Base-by-base conservation (phyloP, 768 basidiomycete genomes). In the Glaciozyma antarctica region DNA sequence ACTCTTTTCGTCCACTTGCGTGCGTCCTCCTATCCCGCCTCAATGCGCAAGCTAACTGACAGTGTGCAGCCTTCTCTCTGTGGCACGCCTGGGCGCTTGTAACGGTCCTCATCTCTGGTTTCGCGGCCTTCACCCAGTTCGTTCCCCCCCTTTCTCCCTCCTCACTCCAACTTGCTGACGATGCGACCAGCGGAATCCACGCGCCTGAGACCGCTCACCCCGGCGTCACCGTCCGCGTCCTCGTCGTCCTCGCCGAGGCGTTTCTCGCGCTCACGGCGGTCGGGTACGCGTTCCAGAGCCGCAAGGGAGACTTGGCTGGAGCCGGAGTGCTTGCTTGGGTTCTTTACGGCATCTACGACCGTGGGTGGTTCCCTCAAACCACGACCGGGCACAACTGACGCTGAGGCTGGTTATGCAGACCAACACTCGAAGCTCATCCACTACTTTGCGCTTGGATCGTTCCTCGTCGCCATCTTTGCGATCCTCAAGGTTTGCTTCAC, bases 231-330 rank as follows among this genome's bases (percentile, higher is more conserved):
- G 26, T 48, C 17, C 38, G 53, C 38, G 58, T 58, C 74, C 53
- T 93, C 71, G 94, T 92, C 64, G 92, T 95, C 84, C 84, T 97
- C 34, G 66, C 68, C 16, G 63, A 65, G 57, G 61, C 58, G 30
- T 64, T 57, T 64, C 63, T 67, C 45, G 71, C 63, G 22, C 57
- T 48, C 41, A 73, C 71, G 2, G 43, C 67, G 8, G 47, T 85
- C n/a, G 87, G 90, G 3, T 99, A 99, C 76, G 89, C 93, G 45
- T 94, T 94, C 82, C 87, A 88, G 26, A 85, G 86, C 17, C 78
- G 83, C 2, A 88, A 93, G 76, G 94, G 94, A 63, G 95, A 98
- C 75, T 81, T 97, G 30, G 89, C 92, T 5, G 95, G 89, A 3
- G 86, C 90, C 28, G 83, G 92, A 71, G 91, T 88, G 67, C 90